Conservation (phyloP, 1,139 yeast genomes). For the Lodderomyces parapsilosis region DNA sequence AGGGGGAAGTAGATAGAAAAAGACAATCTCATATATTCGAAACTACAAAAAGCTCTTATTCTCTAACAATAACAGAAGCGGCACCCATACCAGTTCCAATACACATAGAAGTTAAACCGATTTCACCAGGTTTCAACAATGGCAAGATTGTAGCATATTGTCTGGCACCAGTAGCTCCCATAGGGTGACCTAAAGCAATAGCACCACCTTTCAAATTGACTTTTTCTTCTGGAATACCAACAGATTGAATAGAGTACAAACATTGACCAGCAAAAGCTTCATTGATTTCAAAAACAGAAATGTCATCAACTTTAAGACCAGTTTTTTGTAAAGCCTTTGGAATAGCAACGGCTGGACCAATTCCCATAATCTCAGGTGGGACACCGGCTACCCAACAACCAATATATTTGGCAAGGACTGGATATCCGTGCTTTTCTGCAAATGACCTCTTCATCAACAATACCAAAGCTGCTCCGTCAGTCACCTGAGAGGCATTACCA, state of each 20-base stretch:
- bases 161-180: conserved; percentile 17
- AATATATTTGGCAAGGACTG: conserved; percentile 38
- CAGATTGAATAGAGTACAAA: conserved; percentile 14
- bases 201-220: conserved; percentile 17
- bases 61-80: conserved; percentile 14
- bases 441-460: conserved; percentile 32
- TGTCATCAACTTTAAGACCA: conserved; percentile 13
- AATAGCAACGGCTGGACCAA: conserved; percentile 41
- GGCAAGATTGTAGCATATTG: conserved; percentile 17
- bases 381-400: conserved; percentile 37
- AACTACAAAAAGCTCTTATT: conserved; percentile 8
- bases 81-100: conserved; percentile 19
- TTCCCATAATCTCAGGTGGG: conserved; percentile 39
- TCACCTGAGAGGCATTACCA: conserved; percentile 42
- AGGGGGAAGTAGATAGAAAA: too few species aligned
- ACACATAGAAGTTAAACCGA: conserved; percentile 18
- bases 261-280: conserved; percentile 19
- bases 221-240: conserved; percentile 12
- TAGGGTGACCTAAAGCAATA: conserved; percentile 17
- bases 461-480: conserved; percentile 43
- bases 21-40: not conserved
- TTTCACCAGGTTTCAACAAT: conserved; percentile 16
- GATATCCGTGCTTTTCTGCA: conserved; percentile 33
- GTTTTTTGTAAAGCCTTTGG: conserved; percentile 26
- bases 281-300: conserved; percentile 16